phyloP scores from a whole-genome alignment of 306 rosid genomes.

The Quercus rubra region DNA sequence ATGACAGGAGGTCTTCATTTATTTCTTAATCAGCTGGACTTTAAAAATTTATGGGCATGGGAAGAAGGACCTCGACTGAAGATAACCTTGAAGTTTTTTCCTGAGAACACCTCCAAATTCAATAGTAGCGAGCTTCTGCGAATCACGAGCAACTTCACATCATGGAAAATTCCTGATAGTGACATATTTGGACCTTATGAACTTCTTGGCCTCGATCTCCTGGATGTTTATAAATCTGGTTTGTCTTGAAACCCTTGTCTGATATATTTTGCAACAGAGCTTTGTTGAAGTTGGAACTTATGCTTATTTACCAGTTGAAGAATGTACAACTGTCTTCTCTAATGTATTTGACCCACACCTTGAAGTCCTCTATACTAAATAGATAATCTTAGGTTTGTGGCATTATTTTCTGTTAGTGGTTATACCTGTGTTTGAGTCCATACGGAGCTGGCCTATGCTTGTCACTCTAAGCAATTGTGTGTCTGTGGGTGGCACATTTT shows the following conservation, averaged over 20 bases:
- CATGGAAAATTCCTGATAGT: slow-evolving; percentile 51
- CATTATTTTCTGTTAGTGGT: not conserved
- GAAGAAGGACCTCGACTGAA: slow-evolving; percentile 74
- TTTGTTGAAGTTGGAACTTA: not conserved
- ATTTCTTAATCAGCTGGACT: slow-evolving; percentile 44
- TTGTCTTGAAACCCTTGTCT: slow-evolving; percentile 31
- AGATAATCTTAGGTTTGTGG: not conserved
- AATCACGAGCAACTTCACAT: slow-evolving; percentile 25
- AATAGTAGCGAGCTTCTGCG: slow-evolving; percentile 51
- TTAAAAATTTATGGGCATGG: slow-evolving; percentile 53
- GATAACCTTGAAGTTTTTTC: slow-evolving; percentile 75
- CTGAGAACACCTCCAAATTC: slow-evolving; percentile 29
- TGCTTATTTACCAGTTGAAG: slow-evolving; percentile 12
- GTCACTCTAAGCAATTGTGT: not conserved
- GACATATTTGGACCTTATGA: slow-evolving; percentile 89
- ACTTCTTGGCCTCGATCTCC: slow-evolving; percentile 65
- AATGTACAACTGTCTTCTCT: not conserved
- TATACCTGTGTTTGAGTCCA: not conserved
- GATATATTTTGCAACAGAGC: slow-evolving; percentile 12
- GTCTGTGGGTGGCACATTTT: not conserved
- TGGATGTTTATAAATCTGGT: slow-evolving; percentile 51
- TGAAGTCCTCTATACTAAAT: not conserved
- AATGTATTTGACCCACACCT: not conserved
- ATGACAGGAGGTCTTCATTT: slow-evolving; percentile 42
- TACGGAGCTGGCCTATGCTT: not conserved